Conservation (phyloP, 768 basidiomycete genomes). For the Serendipita sp. region DNA sequence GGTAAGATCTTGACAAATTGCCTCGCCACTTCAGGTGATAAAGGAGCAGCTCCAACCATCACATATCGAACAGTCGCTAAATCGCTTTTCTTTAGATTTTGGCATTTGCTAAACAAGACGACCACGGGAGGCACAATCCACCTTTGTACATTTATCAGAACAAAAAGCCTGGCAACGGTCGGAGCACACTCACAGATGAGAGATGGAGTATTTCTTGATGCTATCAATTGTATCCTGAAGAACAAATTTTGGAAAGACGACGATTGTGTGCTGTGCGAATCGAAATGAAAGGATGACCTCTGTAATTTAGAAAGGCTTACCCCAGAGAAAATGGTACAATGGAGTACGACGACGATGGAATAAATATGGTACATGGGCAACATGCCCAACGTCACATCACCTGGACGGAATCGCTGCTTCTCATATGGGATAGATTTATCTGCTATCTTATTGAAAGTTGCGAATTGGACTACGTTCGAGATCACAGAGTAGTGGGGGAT, state of each 20-base stretch:
- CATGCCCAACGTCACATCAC: slow-evolving; percentile 39
- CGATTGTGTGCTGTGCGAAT: slow-evolving; percentile 29
- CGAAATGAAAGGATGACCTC: background rate
- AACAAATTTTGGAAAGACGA: slow-evolving; percentile 46
- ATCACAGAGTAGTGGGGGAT: slow-evolving; percentile 45
- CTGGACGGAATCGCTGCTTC: slow-evolving; percentile 34
- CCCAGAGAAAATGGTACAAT: slow-evolving; percentile 13
- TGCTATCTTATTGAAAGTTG: slow-evolving; percentile 34
- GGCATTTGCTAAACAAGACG: slow-evolving; percentile 46
- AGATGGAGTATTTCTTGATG: slow-evolving; percentile 40
- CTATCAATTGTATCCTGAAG: slow-evolving; percentile 45
- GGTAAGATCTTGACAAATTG: slow-evolving; percentile 31
- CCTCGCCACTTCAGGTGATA: slow-evolving; percentile 36
- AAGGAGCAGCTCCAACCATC: slow-evolving; percentile 43
- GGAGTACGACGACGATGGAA: slow-evolving; percentile 10
- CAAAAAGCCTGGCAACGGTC: background rate
- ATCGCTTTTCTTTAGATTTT: slow-evolving; percentile 34
- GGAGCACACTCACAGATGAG: slow-evolving; percentile 34
- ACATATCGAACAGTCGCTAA: slow-evolving; percentile 30
- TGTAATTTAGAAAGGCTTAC: slow-evolving; percentile 9
- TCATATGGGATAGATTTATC: slow-evolving; percentile 19
- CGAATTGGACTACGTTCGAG: slow-evolving; percentile 45
- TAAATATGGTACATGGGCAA: slow-evolving; percentile 14
- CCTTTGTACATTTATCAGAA: background rate
- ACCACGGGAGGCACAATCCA: slow-evolving; percentile 41